Evolutionary conservation across 495 filamentous ascomycete species (phyloP), one percentile per base, ranked within the genome.

Genomic region (Penicillium longicatenatum): DNA sequence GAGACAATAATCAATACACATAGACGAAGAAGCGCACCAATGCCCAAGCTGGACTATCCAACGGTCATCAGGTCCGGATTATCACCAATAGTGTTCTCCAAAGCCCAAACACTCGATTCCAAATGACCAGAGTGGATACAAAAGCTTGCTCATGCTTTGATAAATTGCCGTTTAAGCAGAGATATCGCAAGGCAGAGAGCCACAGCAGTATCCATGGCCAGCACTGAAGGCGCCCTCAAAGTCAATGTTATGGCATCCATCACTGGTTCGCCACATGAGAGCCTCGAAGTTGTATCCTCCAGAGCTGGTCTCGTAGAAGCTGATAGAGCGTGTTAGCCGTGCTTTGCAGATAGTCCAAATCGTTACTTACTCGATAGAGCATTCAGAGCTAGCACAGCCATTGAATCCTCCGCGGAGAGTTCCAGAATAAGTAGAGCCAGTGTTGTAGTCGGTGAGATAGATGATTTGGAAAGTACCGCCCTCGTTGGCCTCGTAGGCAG

Each of bases 171-270:
- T 30, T n/a, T 54, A 57, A 35, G 55, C 46, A n/a, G 31, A 24
- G 47, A 59, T 52, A 17, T 55, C 50, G 33, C 60, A 62, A n/a
- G 55, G 60, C 39, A 62, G 24, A 2, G 52, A 62, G 14, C 60
- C 55, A 58, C 52, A 62, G 47, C 55, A 58, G 19, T 33, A 55
- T 2, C 60, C 55, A 49, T 59, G 55, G 9, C 41, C 29, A 52
- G 60, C 39, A 37, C 16, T 7, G 2, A 62, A 44, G 33, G 51
- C 51, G 5, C 55, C 60, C 20, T 55, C 4, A 14, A 62, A 55
- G 26, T 62, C 35, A 24, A 58, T 62, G 31, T 62, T 62, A 20
- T 62, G 55, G 41, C 60, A 58, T 9, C 51, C 55, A 37, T 58
- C 60, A 26, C 30, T 55, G 6, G 55, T 62, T 1, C 54, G 44